A percentile compares a stretch with the other conserved stretches of the same genome.
phyloP scores from a whole-genome alignment of 768 basidiomycete species.

The Phlebiopsis gigantea region DNA sequence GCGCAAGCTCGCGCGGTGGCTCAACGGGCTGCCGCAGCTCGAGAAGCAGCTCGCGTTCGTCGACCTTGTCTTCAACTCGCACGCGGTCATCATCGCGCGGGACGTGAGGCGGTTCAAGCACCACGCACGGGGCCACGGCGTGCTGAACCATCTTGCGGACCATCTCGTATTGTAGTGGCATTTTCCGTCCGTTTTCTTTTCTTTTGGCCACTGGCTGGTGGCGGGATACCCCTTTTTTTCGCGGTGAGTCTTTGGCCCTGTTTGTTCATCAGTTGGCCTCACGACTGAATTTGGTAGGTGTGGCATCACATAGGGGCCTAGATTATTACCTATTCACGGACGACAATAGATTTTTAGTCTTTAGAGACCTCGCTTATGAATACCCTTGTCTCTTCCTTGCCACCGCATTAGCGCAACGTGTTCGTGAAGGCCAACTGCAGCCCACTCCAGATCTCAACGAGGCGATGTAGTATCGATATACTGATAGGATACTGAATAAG shows the following conservation, averaged over 20 bases:
- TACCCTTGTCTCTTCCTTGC: no score
- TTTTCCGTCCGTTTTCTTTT: neutral
- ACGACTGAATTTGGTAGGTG: neutral
- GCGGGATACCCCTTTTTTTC: neutral
- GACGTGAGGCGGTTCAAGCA: constrained; percentile 55
- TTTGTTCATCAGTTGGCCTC: neutral
- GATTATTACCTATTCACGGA: neutral
- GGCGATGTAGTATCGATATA: no score
- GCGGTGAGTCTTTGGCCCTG: neutral
- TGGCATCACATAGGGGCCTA: neutral
- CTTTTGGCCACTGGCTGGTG: neutral
- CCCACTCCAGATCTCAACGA: no score
- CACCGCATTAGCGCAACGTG: no score
- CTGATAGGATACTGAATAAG: no score
- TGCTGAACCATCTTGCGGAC: constrained; percentile 69
- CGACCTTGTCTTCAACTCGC: constrained; percentile 52
- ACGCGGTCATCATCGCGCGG: constrained; percentile 67
- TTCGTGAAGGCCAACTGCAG: no score
- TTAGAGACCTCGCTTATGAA: no score
- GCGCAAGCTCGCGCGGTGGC: constrained; percentile 44
- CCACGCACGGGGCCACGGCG: constrained; percentile 57
- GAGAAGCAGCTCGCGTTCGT: constrained; percentile 71
- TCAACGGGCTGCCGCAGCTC: constrained; percentile 64
- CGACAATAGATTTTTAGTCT: neutral
- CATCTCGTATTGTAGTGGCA: constrained; percentile 40